phyloP scores from a whole-genome alignment of 2,329 filamentous ascomycete species.

The Apiospora koreana region DNA sequence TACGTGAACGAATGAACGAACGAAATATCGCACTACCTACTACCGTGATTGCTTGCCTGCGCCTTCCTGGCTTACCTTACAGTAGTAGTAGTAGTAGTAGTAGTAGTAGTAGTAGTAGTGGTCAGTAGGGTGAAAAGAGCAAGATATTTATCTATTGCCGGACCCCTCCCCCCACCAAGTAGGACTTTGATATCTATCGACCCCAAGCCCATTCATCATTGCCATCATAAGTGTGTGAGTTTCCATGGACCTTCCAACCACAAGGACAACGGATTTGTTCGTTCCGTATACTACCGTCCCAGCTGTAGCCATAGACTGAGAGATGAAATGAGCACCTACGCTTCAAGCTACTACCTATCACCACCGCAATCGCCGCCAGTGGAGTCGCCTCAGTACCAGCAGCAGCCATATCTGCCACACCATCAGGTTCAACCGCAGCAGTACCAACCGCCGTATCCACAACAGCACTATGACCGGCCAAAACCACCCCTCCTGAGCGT shows the following conservation, averaged over 20 bases:
- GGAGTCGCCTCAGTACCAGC: slow-evolving; percentile 16
- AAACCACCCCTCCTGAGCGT: background rate
- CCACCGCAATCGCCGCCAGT: slow-evolving; percentile 9
- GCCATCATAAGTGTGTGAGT: background rate
- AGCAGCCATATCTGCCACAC: slow-evolving; percentile 9
- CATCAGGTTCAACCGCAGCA: background rate
- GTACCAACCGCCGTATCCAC: background rate
- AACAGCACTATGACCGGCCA: background rate
- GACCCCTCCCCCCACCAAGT: background rate
- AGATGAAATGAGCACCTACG: slow-evolving; percentile 2
- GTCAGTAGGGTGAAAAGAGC: too few relatives aligned
- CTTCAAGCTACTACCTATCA: slow-evolving; percentile 2
- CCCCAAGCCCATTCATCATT: background rate
- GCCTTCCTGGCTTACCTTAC: background rate
- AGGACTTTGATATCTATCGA: background rate
- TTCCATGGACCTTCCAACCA: background rate
- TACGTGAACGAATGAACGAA: background rate
- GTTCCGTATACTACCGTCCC: background rate
- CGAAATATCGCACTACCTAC: background rate
- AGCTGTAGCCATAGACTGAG: background rate
- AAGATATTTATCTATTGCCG: background rate
- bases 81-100: too few relatives aligned
- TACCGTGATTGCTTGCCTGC: background rate
- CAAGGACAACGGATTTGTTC: background rate
- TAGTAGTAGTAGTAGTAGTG: too few relatives aligned